Conservation (phyloP, 164 flowering plant genomes). For the Berberis vulgaris region DNA sequence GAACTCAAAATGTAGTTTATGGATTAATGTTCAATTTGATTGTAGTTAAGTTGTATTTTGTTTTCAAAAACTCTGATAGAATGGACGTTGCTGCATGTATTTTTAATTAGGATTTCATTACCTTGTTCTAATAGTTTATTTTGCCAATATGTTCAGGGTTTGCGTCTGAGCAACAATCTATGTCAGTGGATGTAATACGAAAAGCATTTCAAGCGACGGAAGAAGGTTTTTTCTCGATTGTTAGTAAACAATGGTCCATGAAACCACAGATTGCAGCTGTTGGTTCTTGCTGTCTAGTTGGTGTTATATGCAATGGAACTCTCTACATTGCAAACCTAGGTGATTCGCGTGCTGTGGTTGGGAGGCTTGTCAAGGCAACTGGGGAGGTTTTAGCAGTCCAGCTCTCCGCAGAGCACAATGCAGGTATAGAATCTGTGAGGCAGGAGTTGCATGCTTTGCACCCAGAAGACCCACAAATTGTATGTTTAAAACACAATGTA, state of each 20-base stretch:
- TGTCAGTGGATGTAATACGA: slow-evolving; percentile 61
- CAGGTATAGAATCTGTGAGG: slow-evolving; percentile 54
- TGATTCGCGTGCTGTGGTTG: slow-evolving; percentile 79
- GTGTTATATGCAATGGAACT: slow-evolving; percentile 53
- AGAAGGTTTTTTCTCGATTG: slow-evolving; percentile 69
- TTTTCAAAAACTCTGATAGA: too few species aligned
- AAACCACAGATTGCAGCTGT: slow-evolving; percentile 87
- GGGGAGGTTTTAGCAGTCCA: slow-evolving; percentile 62
- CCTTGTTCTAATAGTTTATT: not conserved
- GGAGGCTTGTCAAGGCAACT: slow-evolving; percentile 57
- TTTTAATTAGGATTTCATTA: not conserved
- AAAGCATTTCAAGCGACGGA: slow-evolving; percentile 84
- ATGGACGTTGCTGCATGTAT: not conserved
- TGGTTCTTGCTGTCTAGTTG: slow-evolving; percentile 75
- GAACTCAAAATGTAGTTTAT: too few species aligned
- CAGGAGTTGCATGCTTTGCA: slow-evolving; percentile 63
- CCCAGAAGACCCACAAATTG: slow-evolving; percentile 74
- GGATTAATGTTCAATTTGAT: too few species aligned
- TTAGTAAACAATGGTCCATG: slow-evolving; percentile 56
- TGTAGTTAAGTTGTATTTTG: too few species aligned
- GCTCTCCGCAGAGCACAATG: slow-evolving; percentile 68
- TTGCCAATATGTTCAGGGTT: slow-evolving; percentile 34
- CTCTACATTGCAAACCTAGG: slow-evolving; percentile 77
- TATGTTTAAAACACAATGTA: slow-evolving; percentile 75
- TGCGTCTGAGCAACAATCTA: slow-evolving; percentile 51